These are phyloP conservation scores for Quillaja saponaria DNA, from an alignment of 306 rosid genomes.

Conservation along the genomic window DNA sequence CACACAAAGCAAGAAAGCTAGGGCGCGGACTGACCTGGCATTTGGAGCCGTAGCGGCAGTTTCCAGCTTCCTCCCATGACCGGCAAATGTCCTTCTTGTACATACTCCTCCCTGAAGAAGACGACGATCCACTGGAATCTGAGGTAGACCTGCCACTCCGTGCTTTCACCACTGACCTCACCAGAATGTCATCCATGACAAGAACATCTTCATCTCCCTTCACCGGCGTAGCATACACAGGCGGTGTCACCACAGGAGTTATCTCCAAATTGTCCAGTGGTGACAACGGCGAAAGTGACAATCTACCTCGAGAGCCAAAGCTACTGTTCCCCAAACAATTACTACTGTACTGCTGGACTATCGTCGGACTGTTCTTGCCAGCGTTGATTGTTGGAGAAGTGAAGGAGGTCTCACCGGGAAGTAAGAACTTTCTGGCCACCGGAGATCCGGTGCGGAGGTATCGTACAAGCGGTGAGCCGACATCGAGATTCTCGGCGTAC, in stretches of 20 bases:
- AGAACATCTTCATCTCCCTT: constrained; percentile 64
- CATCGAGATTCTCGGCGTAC: constrained; percentile 48
- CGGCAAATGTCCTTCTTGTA: constrained; percentile 38
- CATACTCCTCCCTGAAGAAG: constrained; percentile 34
- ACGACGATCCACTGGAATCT: constrained; percentile 20
- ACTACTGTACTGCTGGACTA: constrained; percentile 16
- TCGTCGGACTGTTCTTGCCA: constrained; percentile 22
- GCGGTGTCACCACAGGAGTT: constrained; percentile 28
- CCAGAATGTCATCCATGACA: constrained; percentile 69
- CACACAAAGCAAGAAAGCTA: neutral
- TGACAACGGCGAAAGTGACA: constrained; percentile 51
- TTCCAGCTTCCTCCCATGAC: constrained; percentile 45
- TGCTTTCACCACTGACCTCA: constrained; percentile 34
- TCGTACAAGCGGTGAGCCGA: constrained; percentile 44
- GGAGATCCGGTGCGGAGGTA: constrained; percentile 51
- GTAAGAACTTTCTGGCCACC: constrained; percentile 17
- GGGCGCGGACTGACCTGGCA: constrained; percentile 50
- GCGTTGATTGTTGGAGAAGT: constrained; percentile 33
- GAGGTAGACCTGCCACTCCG: constrained; percentile 47
- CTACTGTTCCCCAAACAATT: constrained; percentile 39
- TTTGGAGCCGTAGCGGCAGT: constrained; percentile 41
- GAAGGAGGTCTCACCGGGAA: constrained; percentile 25
- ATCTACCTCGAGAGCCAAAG: constrained; percentile 42
- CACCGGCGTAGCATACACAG: constrained; percentile 49
- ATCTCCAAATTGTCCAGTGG: constrained; percentile 58